Evolutionary conservation across 345 rosid species (phyloP).

Genomic region (Kernera saxatilis): DNA sequence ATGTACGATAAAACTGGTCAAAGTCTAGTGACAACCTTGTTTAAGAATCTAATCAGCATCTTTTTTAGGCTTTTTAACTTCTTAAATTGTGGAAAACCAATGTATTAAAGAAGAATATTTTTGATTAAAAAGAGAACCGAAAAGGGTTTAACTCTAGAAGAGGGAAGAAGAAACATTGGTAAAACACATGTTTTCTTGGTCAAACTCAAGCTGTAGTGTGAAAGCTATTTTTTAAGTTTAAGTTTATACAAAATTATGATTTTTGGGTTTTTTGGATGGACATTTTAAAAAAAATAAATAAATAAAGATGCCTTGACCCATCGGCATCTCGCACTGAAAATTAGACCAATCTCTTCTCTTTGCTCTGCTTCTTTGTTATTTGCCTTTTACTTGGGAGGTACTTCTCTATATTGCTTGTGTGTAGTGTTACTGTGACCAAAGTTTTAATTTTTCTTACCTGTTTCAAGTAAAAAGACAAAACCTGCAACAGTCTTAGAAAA

Average conservation of each 20-base stretch:
- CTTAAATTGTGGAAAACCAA: not conserved
- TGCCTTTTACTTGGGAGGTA: slow-evolving; percentile 16
- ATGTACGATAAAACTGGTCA: slow-evolving; percentile 12
- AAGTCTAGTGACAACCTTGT: slow-evolving; percentile 23
- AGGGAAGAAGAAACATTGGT: not conserved
- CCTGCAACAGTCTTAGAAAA: slow-evolving; percentile 19
- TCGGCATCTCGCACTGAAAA: slow-evolving; percentile 78
- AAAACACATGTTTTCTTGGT: slow-evolving; percentile 13
- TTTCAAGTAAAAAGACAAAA: slow-evolving; percentile 24
- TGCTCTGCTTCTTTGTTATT: not conserved
- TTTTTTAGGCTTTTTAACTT: not conserved
- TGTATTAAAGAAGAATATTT: not conserved
- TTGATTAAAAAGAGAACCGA: slow-evolving; percentile 1
- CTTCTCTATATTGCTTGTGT: slow-evolving; percentile 7
- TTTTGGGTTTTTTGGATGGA: slow-evolving; percentile 17
- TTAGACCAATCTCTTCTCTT: slow-evolving; percentile 38
- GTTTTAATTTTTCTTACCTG: slow-evolving; percentile 19
- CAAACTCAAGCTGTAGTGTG: slow-evolving; percentile 20
- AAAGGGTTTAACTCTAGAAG: slow-evolving; percentile 15
- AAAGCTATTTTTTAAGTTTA: not conserved
- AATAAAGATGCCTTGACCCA: slow-evolving; percentile 45
- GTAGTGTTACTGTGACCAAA: slow-evolving; percentile 11
- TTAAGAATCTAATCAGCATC: slow-evolving; percentile 7
- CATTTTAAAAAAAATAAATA: not conserved
- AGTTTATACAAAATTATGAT: not conserved